phyloP scores from a whole-genome alignment of 306 rosid genomes.

The Pterocarpus santalinus region DNA sequence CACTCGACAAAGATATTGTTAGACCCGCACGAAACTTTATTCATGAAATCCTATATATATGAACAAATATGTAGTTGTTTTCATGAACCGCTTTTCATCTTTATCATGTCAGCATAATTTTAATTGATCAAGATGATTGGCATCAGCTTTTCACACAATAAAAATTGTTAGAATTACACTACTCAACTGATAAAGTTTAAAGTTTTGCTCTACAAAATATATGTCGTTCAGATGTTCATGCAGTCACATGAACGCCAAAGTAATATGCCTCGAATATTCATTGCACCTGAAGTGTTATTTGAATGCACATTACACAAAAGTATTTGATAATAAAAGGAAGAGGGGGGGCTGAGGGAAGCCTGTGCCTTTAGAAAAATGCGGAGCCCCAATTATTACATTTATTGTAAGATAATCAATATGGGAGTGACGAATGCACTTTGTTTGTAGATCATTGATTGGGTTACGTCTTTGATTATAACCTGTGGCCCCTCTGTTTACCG shows the following conservation, averaged over 20 bases:
- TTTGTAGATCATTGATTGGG: conserved; percentile 56
- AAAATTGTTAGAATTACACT: not conserved
- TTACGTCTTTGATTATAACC: conserved; percentile 60
- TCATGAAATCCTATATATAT: not conserved
- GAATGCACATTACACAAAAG: conserved; percentile 38
- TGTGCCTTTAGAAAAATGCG: conserved; percentile 17
- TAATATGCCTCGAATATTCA: conserved; percentile 51
- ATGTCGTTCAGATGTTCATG: not conserved
- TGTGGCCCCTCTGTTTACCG: conserved; percentile 49
- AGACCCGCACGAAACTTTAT: not conserved
- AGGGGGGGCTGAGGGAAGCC: not conserved
- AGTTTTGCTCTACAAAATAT: not conserved
- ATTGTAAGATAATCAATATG: conserved; percentile 37
- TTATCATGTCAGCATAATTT: not conserved
- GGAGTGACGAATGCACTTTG: conserved; percentile 52
- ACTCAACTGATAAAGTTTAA: not conserved
- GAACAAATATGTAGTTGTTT: not conserved
- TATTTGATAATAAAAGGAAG: not conserved
- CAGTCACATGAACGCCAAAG: not conserved
- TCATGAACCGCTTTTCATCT: not conserved
- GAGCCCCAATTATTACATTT: conserved; percentile 22
- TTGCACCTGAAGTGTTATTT: conserved; percentile 40
- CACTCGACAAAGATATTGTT: not conserved
- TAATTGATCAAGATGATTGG: not conserved
- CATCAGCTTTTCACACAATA: not conserved